Evolutionary conservation across 2,329 filamentous ascomycete species (phyloP), one percentile per base, ranked within the genome.

Genomic region (Paecilomyces formosus): DNA sequence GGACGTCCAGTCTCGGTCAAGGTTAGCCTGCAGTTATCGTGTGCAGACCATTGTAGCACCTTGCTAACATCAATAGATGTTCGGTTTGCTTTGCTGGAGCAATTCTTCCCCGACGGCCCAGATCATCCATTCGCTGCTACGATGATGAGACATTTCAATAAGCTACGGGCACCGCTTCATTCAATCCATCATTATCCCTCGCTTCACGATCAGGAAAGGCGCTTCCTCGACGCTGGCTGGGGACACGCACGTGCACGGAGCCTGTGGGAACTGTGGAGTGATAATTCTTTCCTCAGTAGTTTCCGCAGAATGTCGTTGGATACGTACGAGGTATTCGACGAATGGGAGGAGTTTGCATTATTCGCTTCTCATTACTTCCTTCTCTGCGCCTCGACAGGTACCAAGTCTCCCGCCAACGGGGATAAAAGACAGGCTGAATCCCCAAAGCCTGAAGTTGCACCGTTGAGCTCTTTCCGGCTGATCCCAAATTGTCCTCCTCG

Each of bases 261-360:
- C 65, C 78, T 97, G 11, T 96, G 92, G 90, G 83, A 91, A 57
- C 78, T 92, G 0, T 97, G 92, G 92, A 85, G 82, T 11, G 85
- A 89, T 63, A 78, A 85, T 13, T 69, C 76, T 2, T 92, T 92
- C 70, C 74, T 96, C 21, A 79, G 78, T 5, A 68, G 80, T 1
- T 73, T 79, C 1, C 81, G 90, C 61, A 82, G 90, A 62, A 76
- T 70, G 35, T 76, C 75, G 11, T 75, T 97, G 13, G 88, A 96
- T 65, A 69, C 76, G 0, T 74, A 92, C 15, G 93, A 97, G 68
- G 85, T 88, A 0, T 97, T 97, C 69, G 93, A 97, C 71, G 92
- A 97, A 74, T 96, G 91, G 91, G 93, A 97, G 73, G 93, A 97
- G 67, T 92, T 97, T 69, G 86, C 88, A 2, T 78, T 96, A 0